Evolutionary conservation across 164 flowering plant species (phyloP).

Genomic region (Tinospora cordifolia): DNA sequence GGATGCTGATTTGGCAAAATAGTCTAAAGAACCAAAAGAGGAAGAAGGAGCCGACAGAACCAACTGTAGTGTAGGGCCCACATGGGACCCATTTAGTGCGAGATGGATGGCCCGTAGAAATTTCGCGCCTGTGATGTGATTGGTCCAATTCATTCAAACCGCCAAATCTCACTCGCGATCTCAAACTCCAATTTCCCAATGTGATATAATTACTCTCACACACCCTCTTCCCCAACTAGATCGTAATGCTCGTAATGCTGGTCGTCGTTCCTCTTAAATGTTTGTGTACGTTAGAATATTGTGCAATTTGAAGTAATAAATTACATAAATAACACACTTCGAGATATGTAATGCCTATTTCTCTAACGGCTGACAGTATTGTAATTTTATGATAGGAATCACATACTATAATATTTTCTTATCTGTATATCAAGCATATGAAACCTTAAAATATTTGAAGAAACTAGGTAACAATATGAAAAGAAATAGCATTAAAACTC

Average conservation of each 20-base stretch:
- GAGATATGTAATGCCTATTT: background rate
- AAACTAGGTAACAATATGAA: too few species aligned
- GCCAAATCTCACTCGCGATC: constrained; percentile 15
- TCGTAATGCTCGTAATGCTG: background rate
- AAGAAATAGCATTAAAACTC: too few species aligned
- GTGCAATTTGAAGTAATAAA: too few species aligned
- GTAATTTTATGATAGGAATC: too few species aligned
- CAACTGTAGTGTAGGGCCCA: background rate
- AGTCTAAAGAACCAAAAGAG: background rate
- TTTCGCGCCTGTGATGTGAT: constrained; percentile 6
- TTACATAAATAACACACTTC: background rate
- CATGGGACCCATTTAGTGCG: constrained; percentile 16
- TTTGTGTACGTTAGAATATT: too few species aligned
- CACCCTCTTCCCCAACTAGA: background rate
- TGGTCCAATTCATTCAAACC: constrained; percentile 8
- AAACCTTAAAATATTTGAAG: too few species aligned
- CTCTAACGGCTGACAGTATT: too few species aligned
- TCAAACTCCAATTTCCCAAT: constrained; percentile 1
- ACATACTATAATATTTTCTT: too few species aligned
- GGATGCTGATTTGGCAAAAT: background rate
- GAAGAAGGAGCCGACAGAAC: constrained; percentile 18
- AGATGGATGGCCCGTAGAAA: constrained; percentile 8
- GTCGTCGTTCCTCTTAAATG: too few species aligned
- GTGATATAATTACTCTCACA: background rate
- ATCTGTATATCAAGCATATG: too few species aligned